Conservation (phyloP, 345 rosid species). For the Aurinia saxatilis region DNA sequence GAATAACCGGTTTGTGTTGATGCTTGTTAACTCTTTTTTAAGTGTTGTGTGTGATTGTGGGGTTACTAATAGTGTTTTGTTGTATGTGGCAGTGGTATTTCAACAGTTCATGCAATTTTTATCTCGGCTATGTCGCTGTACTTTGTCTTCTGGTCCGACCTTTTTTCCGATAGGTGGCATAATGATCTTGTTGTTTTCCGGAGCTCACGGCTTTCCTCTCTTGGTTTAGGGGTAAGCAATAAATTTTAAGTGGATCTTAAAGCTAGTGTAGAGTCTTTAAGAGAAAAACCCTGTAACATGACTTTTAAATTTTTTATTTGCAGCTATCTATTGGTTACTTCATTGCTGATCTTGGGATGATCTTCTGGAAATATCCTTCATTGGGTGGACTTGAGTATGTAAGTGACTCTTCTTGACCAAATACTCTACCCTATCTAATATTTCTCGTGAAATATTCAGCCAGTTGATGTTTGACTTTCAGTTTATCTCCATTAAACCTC, state of each 20-base stretch:
- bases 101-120: conserved; percentile 74
- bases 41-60: not conserved
- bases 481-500: not conserved
- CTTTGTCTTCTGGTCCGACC: conserved; percentile 74
- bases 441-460: not conserved
- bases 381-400: conserved; percentile 88
- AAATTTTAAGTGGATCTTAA: not conserved
- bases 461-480: not conserved
- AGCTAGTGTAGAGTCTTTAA: not conserved
- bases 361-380: conserved; percentile 78
- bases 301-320: conserved; percentile 4
- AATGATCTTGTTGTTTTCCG: conserved; percentile 51
- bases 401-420: conserved; percentile 33
- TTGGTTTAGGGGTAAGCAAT: conserved; percentile 62
- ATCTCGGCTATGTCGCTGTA: conserved; percentile 61
- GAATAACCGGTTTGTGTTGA: conserved; percentile 72
- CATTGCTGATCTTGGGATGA: conserved; percentile 75
- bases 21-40: not conserved
- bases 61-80: not conserved
- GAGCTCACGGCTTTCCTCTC: conserved; percentile 63
- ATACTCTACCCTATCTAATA: not conserved
- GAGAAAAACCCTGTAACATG: not conserved
- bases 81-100: conserved; percentile 55
- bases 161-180: conserved; percentile 53
- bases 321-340: conserved; percentile 93